A percentile compares a stretch with the other conserved stretches of the same genome.
Conservation (phyloP, 2,329 filamentous ascomycete species). For the Sporothrix brasiliensis region DNA sequence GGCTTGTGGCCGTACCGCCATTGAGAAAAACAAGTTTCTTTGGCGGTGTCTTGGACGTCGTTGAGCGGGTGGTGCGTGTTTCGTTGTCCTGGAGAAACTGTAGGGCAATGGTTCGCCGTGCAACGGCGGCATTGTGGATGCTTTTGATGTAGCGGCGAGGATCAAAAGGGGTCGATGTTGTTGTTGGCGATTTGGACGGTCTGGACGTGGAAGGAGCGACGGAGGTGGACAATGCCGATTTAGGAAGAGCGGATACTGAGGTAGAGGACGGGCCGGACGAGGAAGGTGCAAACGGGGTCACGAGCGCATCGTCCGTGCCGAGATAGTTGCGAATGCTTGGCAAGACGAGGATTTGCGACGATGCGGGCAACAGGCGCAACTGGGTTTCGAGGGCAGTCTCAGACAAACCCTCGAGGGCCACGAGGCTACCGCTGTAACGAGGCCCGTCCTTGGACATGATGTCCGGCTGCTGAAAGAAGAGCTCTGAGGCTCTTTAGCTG, state of each 20-base stretch:
- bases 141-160: conserved; percentile 50
- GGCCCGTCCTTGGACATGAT: conserved; percentile 24
- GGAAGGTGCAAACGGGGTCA: conserved; percentile 36
- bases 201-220: conserved; percentile 1
- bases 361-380: conserved; percentile 61
- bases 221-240: conserved; percentile 9
- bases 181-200: not conserved
- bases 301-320: conserved; percentile 38
- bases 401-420: conserved; percentile 62
- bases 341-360: conserved; percentile 60
- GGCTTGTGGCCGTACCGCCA: conserved; percentile 60
- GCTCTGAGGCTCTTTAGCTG: conserved; percentile 13
- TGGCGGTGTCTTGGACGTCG: conserved; percentile 40
- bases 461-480: not conserved
- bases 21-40: conserved; percentile 61
- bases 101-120: conserved; percentile 53
- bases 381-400: conserved; percentile 60
- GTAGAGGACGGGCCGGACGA: conserved; percentile 13
- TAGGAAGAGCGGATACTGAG: conserved; percentile 10
- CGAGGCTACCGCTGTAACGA: conserved; percentile 52
- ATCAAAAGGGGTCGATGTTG: conserved; percentile 36
- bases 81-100: conserved; percentile 51
- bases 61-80: not conserved
- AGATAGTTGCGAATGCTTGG: conserved; percentile 56
- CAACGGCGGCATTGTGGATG: conserved; percentile 54